Percentiles rank a stretch among this genome's conserved stretches.
These are phyloP conservation scores for Phoma sp. DNA, from an alignment of 2,329 filamentous ascomycete species.

Conservation along the genomic window DNA sequence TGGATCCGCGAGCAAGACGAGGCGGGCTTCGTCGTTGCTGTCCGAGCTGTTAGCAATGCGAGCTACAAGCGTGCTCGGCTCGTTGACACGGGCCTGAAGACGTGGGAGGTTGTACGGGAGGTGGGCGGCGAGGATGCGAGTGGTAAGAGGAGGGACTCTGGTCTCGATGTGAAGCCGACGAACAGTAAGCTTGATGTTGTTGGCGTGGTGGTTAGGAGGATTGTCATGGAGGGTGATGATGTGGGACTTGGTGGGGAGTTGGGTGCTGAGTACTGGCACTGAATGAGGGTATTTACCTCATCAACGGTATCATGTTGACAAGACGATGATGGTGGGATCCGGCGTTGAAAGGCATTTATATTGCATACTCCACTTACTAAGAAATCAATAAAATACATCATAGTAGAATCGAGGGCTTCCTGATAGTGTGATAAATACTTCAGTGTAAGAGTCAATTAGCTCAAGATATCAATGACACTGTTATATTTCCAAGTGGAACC, in stretches of 20 bases:
- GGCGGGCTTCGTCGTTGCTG: slow-evolving; percentile 43
- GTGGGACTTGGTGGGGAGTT: slow-evolving; percentile 44
- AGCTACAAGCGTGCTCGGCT: slow-evolving; percentile 46
- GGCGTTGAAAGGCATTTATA: neutral
- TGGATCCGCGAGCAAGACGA: slow-evolving; percentile 42
- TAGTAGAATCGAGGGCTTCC: too few species aligned
- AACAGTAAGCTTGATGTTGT: slow-evolving; percentile 46
- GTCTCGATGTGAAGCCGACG: slow-evolving; percentile 39
- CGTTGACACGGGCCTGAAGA: slow-evolving; percentile 38
- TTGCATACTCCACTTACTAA: slow-evolving; percentile 2
- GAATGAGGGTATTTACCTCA: slow-evolving; percentile 1
- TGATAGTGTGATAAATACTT: too few species aligned
- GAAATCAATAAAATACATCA: too few species aligned
- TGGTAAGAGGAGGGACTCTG: slow-evolving; percentile 43
- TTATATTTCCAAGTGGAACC: too few species aligned
- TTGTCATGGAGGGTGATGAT: slow-evolving; percentile 36
- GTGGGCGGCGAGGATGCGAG: slow-evolving; percentile 35
- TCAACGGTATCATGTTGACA: neutral
- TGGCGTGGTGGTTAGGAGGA: slow-evolving; percentile 42
- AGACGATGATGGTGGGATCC: neutral
- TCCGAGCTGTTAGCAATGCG: slow-evolving; percentile 42
- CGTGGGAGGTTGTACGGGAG: slow-evolving; percentile 44
- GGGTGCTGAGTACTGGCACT: slow-evolving; percentile 40
- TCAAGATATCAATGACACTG: too few species aligned
- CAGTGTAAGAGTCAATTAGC: too few species aligned